Percentiles rank a stretch among this genome's conserved stretches.
Conservation (phyloP, 2,329 filamentous ascomycete species). For the Neofusicoccum laricinum region DNA sequence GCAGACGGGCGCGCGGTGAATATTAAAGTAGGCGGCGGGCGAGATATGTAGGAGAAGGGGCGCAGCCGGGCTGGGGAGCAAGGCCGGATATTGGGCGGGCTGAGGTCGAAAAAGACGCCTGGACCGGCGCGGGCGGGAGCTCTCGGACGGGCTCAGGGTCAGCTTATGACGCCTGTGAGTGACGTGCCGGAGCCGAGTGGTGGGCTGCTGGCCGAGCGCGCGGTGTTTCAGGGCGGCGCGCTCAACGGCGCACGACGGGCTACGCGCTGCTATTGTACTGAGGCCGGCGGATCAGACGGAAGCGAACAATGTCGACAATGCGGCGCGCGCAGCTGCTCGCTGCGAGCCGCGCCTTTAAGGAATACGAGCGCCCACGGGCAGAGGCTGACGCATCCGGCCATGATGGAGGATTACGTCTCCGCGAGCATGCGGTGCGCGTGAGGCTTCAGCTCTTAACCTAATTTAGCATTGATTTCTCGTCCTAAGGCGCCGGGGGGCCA, state of each 20-base stretch:
- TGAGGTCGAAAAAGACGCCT: not conserved
- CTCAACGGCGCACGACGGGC: not conserved
- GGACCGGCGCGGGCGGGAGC: not conserved
- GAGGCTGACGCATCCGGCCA: slow-evolving; percentile 14
- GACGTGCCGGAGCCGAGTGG: not conserved
- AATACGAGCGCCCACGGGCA: not conserved
- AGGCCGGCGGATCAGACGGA: not conserved
- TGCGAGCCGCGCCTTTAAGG: slow-evolving; percentile 4
- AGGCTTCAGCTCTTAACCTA: slow-evolving; percentile 11
- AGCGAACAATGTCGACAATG: slow-evolving; percentile 4
- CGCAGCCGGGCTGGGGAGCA: not conserved
- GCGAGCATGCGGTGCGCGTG: slow-evolving; percentile 12
- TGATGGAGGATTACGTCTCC: slow-evolving; percentile 16
- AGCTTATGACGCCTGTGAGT: slow-evolving; percentile 9
- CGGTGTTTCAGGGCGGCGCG: slow-evolving; percentile 9
- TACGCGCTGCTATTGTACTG: not conserved
- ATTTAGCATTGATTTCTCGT: not conserved
- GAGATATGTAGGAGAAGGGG: slow-evolving; percentile 6
- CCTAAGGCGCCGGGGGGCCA: not conserved
- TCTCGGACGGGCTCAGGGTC: not conserved
- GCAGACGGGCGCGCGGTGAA: no score
- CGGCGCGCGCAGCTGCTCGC: not conserved
- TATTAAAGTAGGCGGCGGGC: not conserved
- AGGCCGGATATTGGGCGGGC: not conserved
- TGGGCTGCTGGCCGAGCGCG: slow-evolving; percentile 5